Evolutionary conservation across 345 rosid species (phyloP), one percentile per base, ranked within the genome.

Genomic region (Salix udensis): DNA sequence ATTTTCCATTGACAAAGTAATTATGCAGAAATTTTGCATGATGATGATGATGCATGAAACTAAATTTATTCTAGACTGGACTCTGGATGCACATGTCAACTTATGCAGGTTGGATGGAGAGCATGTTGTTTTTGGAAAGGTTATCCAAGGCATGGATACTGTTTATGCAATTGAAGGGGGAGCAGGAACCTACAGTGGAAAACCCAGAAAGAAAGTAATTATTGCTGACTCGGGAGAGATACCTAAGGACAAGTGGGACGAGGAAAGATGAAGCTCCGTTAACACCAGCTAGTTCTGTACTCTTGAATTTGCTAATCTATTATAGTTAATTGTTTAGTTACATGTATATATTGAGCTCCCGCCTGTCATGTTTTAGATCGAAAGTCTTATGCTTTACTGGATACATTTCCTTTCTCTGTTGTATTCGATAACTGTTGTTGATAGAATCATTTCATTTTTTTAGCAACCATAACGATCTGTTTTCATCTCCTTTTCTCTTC

Each of bases 41-140:
- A 1, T 72, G 23, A 24, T 55, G 48, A 7, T 55, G 61, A 55
- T 55, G 61, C 61, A 3, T 23, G 28, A 58, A 24, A 23, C 64
- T 58, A 58, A 23, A 58, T 39, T 53, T 40, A 11, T 68, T 1
- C 24, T 42, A 37, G 46, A 13, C 7, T 73, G 40, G n/a, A 40
- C 8, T 50, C 53, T 73, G 66, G 30, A 55, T 58, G 15, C 15
- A 23, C 55, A 62, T 46, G 40, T 30, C 65, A n/a, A 65, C 55
- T 66, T 74, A 36, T 31, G 37, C 74, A 94, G 98, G 97, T 86
- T 96, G 92, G 99, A 96, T 74, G 96, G 97, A 67, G 98, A 93
- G 81, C 99, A 96, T 53, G 98, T 92, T 28, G 99, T 91, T 15
- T 89, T 96, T 3, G 99, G 99, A 69, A 96, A 87, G 89, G 97